phyloP scores from a whole-genome alignment of 2,329 filamentous ascomycete genomes.

The Trichoderma atroviride region DNA sequence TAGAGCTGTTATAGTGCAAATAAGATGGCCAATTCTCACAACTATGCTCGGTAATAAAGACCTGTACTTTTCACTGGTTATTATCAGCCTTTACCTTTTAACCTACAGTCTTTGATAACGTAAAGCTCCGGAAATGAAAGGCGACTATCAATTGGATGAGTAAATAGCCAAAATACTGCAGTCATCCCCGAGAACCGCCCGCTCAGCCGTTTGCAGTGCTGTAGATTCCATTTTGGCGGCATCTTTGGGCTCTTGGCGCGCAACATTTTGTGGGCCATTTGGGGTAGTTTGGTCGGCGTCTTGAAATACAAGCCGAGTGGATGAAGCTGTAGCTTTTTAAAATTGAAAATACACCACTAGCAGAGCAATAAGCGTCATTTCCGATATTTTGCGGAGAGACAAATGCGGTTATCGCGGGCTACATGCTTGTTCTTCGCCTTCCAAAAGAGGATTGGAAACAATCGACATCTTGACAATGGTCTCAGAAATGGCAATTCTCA shows the following conservation, averaged over 20 bases:
- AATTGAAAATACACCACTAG: not conserved
- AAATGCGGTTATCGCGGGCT: not conserved
- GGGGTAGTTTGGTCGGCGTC: not conserved
- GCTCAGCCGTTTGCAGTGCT: not conserved
- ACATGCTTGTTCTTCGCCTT: not conserved
- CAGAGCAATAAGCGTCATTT: not conserved
- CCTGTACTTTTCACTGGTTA: not conserved
- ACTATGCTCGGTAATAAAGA: not conserved
- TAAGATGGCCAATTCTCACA: not conserved
- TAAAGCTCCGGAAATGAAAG: not conserved
- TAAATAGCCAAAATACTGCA: not conserved
- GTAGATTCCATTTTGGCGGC: not conserved
- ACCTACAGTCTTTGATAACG: not conserved
- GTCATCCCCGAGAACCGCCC: not conserved
- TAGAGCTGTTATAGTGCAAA: not conserved
- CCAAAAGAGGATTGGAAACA: not conserved
- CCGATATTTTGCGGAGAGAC: not conserved
- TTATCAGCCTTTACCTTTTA: not conserved
- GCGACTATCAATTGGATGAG: not conserved
- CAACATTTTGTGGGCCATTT: not conserved
- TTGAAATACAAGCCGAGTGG: constrained; percentile 19
- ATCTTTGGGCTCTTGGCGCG: not conserved
- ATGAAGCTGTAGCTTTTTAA: not conserved
- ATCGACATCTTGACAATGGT: not conserved
- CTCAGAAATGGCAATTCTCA: not conserved